phyloP scores from a whole-genome alignment of 2,329 filamentous ascomycete species.

The Coniochaeta hoffmannii region DNA sequence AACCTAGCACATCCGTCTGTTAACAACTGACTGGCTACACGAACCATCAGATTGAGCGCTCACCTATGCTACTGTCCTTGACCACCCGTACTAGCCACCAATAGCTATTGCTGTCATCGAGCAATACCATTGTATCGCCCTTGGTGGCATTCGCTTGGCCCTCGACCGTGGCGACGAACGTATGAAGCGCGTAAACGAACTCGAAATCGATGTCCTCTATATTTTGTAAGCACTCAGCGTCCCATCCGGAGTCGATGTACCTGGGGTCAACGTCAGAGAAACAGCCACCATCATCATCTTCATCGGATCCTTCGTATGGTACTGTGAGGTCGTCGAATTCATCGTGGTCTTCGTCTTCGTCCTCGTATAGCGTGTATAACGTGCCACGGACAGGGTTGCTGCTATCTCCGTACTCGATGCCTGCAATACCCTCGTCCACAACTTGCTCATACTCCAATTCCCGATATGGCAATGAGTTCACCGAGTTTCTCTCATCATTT shows the following conservation, averaged over 20 bases:
- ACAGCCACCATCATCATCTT: conserved; percentile 55
- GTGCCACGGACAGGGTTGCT: background rate
- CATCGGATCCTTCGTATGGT: conserved; percentile 33
- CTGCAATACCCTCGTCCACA: conserved; percentile 11
- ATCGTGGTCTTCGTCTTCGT: conserved; percentile 16
- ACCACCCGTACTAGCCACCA: conserved; percentile 98
- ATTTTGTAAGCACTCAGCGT: conserved; percentile 78
- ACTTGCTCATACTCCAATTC: background rate
- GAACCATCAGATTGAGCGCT: conserved; percentile 14
- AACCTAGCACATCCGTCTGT: conserved; percentile 49
- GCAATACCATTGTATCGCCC: conserved; percentile 95
- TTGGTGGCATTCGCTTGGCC: conserved; percentile 98
- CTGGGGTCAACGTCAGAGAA: conserved; percentile 44
- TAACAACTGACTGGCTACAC: conserved; percentile 9
- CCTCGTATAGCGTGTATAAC: conserved; percentile 1
- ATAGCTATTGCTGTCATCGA: conserved; percentile 98
- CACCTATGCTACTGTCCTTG: conserved; percentile 91
- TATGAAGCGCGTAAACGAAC: conserved; percentile 97
- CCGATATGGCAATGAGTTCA: background rate
- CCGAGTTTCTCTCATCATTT: background rate
- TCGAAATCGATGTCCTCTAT: conserved; percentile 99
- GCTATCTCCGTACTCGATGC: background rate
- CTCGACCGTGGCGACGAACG: conserved; percentile 95
- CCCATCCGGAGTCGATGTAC: conserved; percentile 68
- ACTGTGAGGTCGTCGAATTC: conserved; percentile 28